Evolutionary conservation across 257 asterid genomes (phyloP).

Genomic region (Leptodermis oblonga): DNA sequence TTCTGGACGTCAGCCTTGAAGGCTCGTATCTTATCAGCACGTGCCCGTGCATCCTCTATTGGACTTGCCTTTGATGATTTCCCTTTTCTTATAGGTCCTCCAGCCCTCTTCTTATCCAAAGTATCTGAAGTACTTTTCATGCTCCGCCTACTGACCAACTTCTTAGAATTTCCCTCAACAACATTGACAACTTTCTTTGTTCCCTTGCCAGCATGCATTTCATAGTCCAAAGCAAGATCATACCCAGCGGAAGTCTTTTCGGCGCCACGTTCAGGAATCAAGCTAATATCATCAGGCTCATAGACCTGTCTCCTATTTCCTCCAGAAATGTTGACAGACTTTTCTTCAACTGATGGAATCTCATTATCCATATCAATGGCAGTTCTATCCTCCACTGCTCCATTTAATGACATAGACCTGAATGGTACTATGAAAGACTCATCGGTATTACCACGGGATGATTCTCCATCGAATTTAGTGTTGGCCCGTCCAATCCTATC

Average conservation of each 20-base stretch:
- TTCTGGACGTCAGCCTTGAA: slow-evolving; percentile 88
- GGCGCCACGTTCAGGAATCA: slow-evolving; percentile 73
- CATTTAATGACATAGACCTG: slow-evolving; percentile 66
- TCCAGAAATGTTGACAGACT: slow-evolving; percentile 35
- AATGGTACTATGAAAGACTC: slow-evolving; percentile 72
- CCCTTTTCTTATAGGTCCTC: slow-evolving; percentile 73
- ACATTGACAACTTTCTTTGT: slow-evolving; percentile 29
- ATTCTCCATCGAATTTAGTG: slow-evolving; percentile 38
- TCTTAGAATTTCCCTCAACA: slow-evolving; percentile 41
- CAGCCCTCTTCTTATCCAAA: slow-evolving; percentile 54
- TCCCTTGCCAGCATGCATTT: slow-evolving; percentile 67
- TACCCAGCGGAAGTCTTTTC: slow-evolving; percentile 54
- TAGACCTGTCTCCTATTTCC: slow-evolving; percentile 45
- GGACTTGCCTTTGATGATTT: slow-evolving; percentile 66
- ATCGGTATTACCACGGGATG: slow-evolving; percentile 52
- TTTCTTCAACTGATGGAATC: slow-evolving; percentile 48
- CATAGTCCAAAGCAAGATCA: slow-evolving; percentile 68
- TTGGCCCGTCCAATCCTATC: slow-evolving; percentile 37
- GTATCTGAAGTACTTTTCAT: slow-evolving; percentile 46
- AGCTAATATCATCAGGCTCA: slow-evolving; percentile 77
- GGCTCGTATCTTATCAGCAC: slow-evolving; percentile 88
- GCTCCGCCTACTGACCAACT: slow-evolving; percentile 54
- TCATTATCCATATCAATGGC: slow-evolving; percentile 71
- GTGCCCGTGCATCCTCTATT: slow-evolving; percentile 85
- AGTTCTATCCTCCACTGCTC: slow-evolving; percentile 48